phyloP scores from a whole-genome alignment of 768 basidiomycete genomes.

The Mycena rosella region DNA sequence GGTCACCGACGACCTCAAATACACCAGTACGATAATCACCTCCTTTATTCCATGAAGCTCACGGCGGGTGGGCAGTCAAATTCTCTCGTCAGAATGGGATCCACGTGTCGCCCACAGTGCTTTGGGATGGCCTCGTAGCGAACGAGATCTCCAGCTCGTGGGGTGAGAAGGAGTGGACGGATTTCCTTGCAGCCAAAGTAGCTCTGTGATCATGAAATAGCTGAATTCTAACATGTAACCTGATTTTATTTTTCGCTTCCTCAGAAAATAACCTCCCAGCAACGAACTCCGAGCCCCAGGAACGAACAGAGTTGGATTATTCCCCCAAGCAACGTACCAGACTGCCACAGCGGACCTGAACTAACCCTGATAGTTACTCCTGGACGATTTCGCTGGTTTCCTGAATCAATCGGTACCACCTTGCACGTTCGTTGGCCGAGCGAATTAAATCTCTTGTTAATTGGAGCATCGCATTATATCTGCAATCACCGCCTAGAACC shows the following conservation, averaged over 20 bases:
- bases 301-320: too few species aligned
- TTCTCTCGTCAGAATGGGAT: conserved; percentile 91
- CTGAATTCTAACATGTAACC: not conserved
- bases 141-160: conserved; percentile 85
- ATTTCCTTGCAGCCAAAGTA: conserved; percentile 76
- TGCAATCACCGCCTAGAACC: not conserved
- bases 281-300: not conserved
- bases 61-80: conserved; percentile 71
- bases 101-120: conserved; percentile 88
- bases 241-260: not conserved
- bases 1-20: conserved; percentile 90
- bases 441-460: too few species aligned
- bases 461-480: too few species aligned
- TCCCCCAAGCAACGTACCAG: too few species aligned
- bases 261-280: not conserved
- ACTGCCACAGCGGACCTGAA: too few species aligned
- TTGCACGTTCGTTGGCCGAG: too few species aligned
- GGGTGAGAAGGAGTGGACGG: conserved; percentile 84
- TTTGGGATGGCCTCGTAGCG: conserved; percentile 83
- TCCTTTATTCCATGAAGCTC: not conserved
- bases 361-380: too few species aligned
- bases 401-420: too few species aligned
- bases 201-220: conserved; percentile 44
- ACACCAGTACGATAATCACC: conserved; percentile 70
- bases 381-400: too few species aligned